Conservation (phyloP, 2,329 filamentous ascomycete species). For the Sclerotinia spermophila region DNA sequence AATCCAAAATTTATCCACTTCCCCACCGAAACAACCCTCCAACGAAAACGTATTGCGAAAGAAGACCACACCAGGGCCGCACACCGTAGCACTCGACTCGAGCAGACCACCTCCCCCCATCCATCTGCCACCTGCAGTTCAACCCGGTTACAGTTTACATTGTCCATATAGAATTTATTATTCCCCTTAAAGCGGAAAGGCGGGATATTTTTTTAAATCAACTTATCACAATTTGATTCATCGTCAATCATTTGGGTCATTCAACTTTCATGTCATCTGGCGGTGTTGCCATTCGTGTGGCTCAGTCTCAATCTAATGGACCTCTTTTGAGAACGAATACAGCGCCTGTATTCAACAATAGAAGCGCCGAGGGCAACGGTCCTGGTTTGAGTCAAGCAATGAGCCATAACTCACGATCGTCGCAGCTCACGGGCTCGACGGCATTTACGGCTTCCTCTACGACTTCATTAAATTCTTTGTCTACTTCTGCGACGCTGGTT, state of each 20-base stretch:
- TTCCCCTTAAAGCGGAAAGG: conserved; percentile 8
- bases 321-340: conserved; percentile 36
- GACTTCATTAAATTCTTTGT: conserved; percentile 36
- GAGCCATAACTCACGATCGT: conserved; percentile 47
- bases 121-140: conserved; percentile 1
- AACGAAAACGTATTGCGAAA: conserved; percentile 14
- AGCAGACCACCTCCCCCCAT: conserved; percentile 1
- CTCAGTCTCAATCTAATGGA: conserved; percentile 35
- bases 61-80: not conserved
- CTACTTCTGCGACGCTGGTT: conserved; percentile 36
- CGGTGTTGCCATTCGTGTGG: conserved; percentile 34
- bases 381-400: conserved; percentile 34
- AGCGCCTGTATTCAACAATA: conserved; percentile 32
- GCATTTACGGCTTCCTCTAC: conserved; percentile 43
- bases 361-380: conserved; percentile 25
- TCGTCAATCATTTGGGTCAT: conserved; percentile 1
- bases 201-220: conserved; percentile 6
- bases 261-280: conserved; percentile 34
- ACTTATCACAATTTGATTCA: conserved; percentile 10
- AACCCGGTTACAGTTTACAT: not conserved
- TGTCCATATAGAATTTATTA: conserved; percentile 4
- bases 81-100: conserved; percentile 13
- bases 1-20: conserved; percentile 6
- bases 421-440: conserved; percentile 61
- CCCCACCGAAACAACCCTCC: conserved; percentile 10